Evolutionary conservation across 2,329 filamentous ascomycete genomes (phyloP), one percentile per base, ranked within the genome.

Genomic region (Boeremia exigua): DNA sequence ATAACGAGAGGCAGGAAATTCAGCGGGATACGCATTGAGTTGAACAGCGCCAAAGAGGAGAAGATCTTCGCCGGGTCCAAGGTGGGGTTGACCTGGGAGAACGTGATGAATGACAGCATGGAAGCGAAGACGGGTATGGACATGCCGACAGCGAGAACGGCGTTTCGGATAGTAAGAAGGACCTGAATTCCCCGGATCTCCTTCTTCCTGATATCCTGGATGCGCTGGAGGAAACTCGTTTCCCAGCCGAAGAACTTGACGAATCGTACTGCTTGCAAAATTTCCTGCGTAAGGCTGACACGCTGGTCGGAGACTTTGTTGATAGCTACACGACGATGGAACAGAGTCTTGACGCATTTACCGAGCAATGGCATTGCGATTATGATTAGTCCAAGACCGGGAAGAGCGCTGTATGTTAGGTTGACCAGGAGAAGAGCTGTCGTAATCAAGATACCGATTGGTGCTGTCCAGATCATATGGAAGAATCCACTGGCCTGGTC

Each of bases 231-330:
- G 70, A 98, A 97, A 30, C 91, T 89, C 54, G 84, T 88, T 73
- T 98, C 94, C 94, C 94, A 98, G 7, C 92, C 93, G 71, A 97
- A 98, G 75, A 87, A 97, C 75, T 98, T 98, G 77, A 98, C 94
- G 69, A 98, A 97, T 25, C 93, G 86, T 23, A 97, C 93, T 0
- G 92, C 91, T 64, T 92, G 89, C 12, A 98, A 71, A 47, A 98
- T 96, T 72, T 98, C 94, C 71, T 97, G 93, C 0, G 92, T 97
- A 30, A 98, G 80, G 48, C 90, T 90, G 7, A 98, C 93, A 60
- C 94, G 86, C 77, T 96, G 90, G 72, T 98, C 94, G 2, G 94
- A 98, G 57, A 97, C 86, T 69, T 92, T 93, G 82, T 97, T 98
- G 80, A 98, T 97, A 28, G 76, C 81, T 65, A 86, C 86, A 68